Evolutionary conservation across 2,329 filamentous ascomycete species (phyloP), one percentile per base, ranked within the genome.

Genomic region (Septoria linicola): DNA sequence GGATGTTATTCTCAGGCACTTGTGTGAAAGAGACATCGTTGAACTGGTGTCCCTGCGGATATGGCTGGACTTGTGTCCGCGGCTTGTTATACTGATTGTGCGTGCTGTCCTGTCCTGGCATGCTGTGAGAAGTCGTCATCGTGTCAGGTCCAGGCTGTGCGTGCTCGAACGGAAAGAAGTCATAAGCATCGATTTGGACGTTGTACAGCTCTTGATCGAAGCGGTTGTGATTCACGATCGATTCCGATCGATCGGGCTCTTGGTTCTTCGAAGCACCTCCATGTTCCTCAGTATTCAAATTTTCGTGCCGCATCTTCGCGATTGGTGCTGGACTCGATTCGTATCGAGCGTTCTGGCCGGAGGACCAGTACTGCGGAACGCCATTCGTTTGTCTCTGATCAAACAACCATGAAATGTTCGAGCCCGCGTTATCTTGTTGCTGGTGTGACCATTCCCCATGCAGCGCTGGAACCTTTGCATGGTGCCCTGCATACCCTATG

Each of bases 181-280:
- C 34, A 46, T 25, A 35, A 17, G 16, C n/a, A 5, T 20, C 19
- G 32, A 10, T 6, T 21, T 25, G 35, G 32, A 25, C 23, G 40
- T 42, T 11, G 40, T 32, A 30, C 40, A 42, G 21, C 27, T 42
- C 40, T 31, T 42, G 40, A 25, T 42, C 23, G 40, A 42, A 42
- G 40, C 19, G 30, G 6, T 16, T 13, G 21, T 16, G 40, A 42
- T 42, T 30, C 19, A 16, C 21, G 30, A 36, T 46, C 19, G 23
- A 17, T 20, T 37, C 13, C 13, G 23, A 23, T 34, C 27, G 42
- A 46, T 46, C 30, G 21, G 13, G 42, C 35, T 36, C 42, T 30
- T 25, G 41, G 19, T 7, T 3, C 3, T 3, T 3, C 34, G 3
- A 8, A 8, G 6, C 10, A 3, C 8, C 34, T 5, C 32, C 32